Percentiles rank a stretch among this genome's conserved stretches.
Evolutionary conservation across 106 monocot genomes (phyloP).

Genomic region (Allium fistulosum): DNA sequence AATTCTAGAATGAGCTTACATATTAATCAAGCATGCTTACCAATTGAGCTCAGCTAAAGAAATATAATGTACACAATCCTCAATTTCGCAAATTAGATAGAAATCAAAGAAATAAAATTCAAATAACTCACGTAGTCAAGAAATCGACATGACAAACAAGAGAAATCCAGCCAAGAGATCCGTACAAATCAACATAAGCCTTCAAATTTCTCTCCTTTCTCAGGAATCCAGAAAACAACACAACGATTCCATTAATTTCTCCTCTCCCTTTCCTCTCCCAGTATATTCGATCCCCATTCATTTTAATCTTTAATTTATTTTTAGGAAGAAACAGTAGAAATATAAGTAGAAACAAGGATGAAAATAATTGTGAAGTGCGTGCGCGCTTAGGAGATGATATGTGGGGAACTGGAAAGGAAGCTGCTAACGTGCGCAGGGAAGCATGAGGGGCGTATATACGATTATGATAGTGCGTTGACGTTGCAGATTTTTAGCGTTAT

Average conservation of each 20-base stretch:
- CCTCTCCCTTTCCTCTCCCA: conserved; percentile 41
- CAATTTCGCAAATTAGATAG: background rate
- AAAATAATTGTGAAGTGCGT: background rate
- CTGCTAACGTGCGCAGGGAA: conserved; percentile 2
- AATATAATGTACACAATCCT: background rate
- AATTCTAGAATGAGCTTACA: no score
- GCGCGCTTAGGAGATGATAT: background rate
- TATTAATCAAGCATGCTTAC: no score
- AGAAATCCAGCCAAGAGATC: conserved; percentile 74
- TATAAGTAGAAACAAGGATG: background rate
- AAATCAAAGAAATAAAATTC: background rate
- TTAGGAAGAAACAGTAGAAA: background rate
- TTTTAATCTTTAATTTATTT: background rate
- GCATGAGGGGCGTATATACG: no score
- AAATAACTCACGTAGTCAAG: conserved; percentile 49
- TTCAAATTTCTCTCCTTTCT: conserved; percentile 69
- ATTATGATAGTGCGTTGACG: background rate
- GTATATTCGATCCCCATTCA: conserved; percentile 38
- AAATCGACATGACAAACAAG: conserved; percentile 88
- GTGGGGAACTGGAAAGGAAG: background rate
- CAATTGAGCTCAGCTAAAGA: no score
- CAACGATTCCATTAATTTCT: conserved; percentile 42
- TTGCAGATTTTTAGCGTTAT: no score
- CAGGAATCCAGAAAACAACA: conserved; percentile 77
- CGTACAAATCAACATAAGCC: conserved; percentile 49